Conservation (phyloP, 2,329 filamentous ascomycete species). For the Ascochyta rabiei region DNA sequence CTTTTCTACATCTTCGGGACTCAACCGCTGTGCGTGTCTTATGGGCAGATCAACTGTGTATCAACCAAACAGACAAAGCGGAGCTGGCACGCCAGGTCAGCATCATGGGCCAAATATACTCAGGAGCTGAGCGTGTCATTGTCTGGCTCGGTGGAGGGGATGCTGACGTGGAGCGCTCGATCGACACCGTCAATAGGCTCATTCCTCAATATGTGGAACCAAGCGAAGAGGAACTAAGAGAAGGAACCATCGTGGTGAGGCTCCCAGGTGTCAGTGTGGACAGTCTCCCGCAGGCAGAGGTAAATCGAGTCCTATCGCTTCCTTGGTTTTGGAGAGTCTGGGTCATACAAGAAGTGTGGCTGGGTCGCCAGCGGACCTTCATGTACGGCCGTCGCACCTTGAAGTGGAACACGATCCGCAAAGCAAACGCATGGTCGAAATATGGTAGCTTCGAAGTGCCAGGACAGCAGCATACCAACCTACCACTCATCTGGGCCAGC, state of each 20-base stretch:
- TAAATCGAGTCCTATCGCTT: background rate
- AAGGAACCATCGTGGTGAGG: background rate
- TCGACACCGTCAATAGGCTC: background rate
- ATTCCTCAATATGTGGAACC: background rate
- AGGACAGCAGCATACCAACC: background rate
- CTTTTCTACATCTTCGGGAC: background rate
- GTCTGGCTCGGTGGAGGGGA: background rate
- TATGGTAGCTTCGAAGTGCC: no score
- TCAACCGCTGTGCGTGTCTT: background rate
- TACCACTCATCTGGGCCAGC: background rate
- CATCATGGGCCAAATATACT: background rate
- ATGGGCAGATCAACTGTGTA: background rate
- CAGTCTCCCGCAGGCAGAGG: background rate
- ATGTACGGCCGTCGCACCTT: background rate
- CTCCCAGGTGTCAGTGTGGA: background rate
- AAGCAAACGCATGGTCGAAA: background rate
- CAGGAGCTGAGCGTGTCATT: background rate
- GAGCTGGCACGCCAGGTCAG: background rate
- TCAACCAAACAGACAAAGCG: background rate
- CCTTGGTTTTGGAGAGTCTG: background rate
- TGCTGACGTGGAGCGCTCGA: background rate
- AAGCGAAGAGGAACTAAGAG: background rate
- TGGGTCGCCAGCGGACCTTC: background rate
- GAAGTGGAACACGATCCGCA: background rate
- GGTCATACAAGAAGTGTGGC: background rate